Base-by-base conservation (phyloP, 2,329 filamentous ascomycete species). In the Neoascochyta sp. region DNA sequence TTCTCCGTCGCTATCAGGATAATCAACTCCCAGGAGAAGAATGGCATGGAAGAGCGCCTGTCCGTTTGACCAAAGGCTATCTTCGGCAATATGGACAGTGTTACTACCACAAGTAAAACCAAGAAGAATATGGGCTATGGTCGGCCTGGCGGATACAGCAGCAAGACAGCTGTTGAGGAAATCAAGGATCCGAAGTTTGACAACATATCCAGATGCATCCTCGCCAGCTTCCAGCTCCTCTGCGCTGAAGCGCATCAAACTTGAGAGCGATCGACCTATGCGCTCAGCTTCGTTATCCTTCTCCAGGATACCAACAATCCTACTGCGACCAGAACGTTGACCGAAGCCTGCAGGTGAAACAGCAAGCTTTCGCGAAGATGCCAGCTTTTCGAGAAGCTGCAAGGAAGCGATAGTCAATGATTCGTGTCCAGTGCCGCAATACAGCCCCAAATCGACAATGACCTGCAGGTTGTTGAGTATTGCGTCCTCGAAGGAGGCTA, bases 401-500 rank as follows among this genome's bases (percentile, higher is more conserved):
- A 98, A 70, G 22, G 88, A 90, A 9, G 80, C 80, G 39, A 95
- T 71, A 0, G 86, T 86, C 30, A 98, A 70, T 9, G 83, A 78
- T 19, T 86, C 76, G 50, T 95, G 86, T 1, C 84, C 85, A 32
- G 89, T 81, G 9, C 87, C 85, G 48, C 88, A 90, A 59, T 92
- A 95, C 17, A 86, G 76, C 16, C 89, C 89, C 14, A 98, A 69
- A 45, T 92, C 82, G 3, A 88, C 81, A 22, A 96, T 76, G 5
- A 95, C 68, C 22, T 76, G 72, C 16, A 98, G 68, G 49, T 92
- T 83, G 35, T 82, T 87, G 21, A 95, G 72, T 12, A 98, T 71
- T 6, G 86, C 88, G 53, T 98, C 93, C 57, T 96, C 90, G 50
- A 98, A 90, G 1, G 84, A 89, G n/a, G 83, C 74, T 45, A 90